Base-by-base conservation (phyloP, 108 stramenopile species). In the Craspedostauros australis region DNA sequence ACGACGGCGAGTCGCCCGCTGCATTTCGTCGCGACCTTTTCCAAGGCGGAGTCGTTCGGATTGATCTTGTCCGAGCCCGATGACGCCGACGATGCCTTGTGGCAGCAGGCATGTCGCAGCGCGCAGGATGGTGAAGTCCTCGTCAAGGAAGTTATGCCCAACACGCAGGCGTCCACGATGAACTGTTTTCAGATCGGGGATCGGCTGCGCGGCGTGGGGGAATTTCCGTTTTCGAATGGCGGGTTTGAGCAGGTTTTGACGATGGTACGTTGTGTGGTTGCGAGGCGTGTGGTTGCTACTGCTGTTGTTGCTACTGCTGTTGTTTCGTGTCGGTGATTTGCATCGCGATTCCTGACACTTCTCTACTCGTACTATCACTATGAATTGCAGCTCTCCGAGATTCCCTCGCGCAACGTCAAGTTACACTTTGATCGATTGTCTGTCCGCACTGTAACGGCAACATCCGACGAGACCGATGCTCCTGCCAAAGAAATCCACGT, bases 181-280 rank as follows among this genome's bases (percentile, higher is more conserved):
- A 82, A 80, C 23, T 72, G 86, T 25, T 86, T 86, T 65, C 75
- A 90, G 66, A 52, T 90, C 23, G 88, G 88, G 14, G 88, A 90
- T 64, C 74, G 71, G 4, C 37, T 90, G 23, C 55, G 62, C 22
- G 88, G 84, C 16, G 72, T 90, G 20, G 88, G 88, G 23, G 84
- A 90, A 36, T 54, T 86, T 14, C 84, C 84, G 1, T 63, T 86
- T 19, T 37, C 63, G 39, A 73, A 50, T 24, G 72, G 73, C 26
- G 88, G 88, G 2, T 90, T 86, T 53, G 79, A 84, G 66, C 56
- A 55, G 51, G 84, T 70, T 14, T 52, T 90, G 18, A 69, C 58
- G 34, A 69, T 90, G 77, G 32, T 80, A 50, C 33, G 65, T 39
- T 24, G 34, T 8, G 21, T 61, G 26, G n/a, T 11, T 22, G 19